phyloP scores from a whole-genome alignment of 768 basidiomycete species.

The Tremella yokohamensis region DNA sequence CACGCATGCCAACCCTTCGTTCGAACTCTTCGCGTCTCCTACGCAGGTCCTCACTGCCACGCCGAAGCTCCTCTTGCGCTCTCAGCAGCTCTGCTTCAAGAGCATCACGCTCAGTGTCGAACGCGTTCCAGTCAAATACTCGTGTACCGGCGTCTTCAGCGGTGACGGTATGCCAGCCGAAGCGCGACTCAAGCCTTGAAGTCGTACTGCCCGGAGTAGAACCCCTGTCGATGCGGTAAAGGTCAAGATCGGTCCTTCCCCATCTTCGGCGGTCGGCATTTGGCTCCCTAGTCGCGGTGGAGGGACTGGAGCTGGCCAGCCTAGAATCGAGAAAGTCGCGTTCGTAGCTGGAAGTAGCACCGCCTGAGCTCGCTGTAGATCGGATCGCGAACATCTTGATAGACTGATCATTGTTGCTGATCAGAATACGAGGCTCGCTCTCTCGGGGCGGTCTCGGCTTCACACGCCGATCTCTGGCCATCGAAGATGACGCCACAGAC shows the following conservation, averaged over 20 bases:
- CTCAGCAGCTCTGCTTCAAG: slow-evolving; percentile 16
- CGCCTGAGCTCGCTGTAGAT: slow-evolving; percentile 1
- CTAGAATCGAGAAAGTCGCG: not conserved
- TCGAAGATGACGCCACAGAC: too few species aligned
- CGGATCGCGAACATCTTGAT: slow-evolving; percentile 73
- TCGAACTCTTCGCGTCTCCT: slow-evolving; percentile 23
- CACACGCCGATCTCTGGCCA: not conserved
- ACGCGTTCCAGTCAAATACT: not conserved
- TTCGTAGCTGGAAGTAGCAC: not conserved
- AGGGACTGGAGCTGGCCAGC: not conserved
- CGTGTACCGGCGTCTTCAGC: not conserved
- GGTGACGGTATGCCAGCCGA: slow-evolving; percentile 9
- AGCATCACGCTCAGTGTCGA: not conserved
- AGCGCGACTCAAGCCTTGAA: slow-evolving; percentile 8
- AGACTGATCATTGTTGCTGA: slow-evolving; percentile 81
- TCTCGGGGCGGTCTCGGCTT: not conserved
- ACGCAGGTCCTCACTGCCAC: slow-evolving; percentile 8
- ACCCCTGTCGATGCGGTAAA: not conserved
- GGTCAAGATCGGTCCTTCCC: not conserved
- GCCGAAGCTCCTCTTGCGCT: slow-evolving; percentile 10
- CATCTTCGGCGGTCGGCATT: slow-evolving; percentile 5
- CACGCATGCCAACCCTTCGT: slow-evolving; percentile 20
- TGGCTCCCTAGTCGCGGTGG: not conserved
- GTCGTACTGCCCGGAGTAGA: not conserved
- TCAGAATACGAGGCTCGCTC: slow-evolving; percentile 67